Evolutionary conservation across 2,329 filamentous ascomycete genomes (phyloP), one percentile per base, ranked within the genome.

Genomic region (Venturia pyrina): DNA sequence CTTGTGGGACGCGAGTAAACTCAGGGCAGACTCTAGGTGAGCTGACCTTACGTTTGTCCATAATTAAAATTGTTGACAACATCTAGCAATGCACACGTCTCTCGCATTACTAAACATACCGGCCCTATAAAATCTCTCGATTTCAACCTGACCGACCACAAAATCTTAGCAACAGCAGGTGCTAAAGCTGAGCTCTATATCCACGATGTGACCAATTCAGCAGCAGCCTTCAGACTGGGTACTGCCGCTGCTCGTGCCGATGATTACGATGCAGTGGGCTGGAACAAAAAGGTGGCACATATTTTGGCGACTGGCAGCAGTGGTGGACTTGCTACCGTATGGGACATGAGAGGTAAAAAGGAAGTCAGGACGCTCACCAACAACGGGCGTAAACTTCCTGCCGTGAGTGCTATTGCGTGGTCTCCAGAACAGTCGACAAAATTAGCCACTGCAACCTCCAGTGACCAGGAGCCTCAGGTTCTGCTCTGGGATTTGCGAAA

Each of bases 331-430:
- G 93, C 98, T 44, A 98, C 95, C 1, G 93, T 99, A 21, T 99
- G 95, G 95, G 95, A 99, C 78, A 84, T 98, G 69, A 97, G 96
- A 82, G 92, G 91, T 15, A 98, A 96, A 85, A 97, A 96, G 80
- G 92, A 96, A 71, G 97, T 93, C 66, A 81, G 99, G 77, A 97
- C 93, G 44, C 82, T 99, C 69, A 99, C 97, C 81, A 90, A 90
- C 74, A 81, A 82, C 69, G 95, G 91, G 74, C 87, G 95, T 69
- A 99, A 97, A 79, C 53, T 53, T 28, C 21, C 48, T 11, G 84
- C 93, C 65, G 92, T 98, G 72, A 97, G 93, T 77, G 89, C 96
- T 67, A 91, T 99, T 71, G 93, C 93, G 15, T 99, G 95, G 95
- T 95, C 99, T 73, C 96, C 95, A 0, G 91, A 95, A 73, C 93